Evolutionary conservation across 345 rosid species (phyloP).

Genomic region (Syzygium grande): DNA sequence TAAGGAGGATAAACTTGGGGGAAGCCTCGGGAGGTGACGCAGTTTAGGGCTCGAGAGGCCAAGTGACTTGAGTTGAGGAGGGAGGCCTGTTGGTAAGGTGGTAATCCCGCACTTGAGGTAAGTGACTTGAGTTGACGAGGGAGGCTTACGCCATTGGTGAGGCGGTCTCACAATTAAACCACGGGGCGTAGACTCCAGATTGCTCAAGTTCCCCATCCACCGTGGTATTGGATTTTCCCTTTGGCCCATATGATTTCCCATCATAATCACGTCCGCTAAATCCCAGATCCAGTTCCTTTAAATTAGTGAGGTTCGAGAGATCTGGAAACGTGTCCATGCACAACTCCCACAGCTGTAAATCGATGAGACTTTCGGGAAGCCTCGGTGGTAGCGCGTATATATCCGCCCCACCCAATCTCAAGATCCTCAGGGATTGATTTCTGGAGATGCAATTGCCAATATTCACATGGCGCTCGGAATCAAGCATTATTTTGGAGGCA

Average conservation of each 20-base stretch:
- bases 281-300: background rate
- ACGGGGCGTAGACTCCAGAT: fast-evolving
- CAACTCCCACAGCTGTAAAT: background rate
- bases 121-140: too few relatives aligned
- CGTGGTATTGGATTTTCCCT: background rate
- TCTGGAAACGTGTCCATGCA: background rate
- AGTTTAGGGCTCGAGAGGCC: too few relatives aligned
- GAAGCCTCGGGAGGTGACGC: background rate
- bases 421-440: background rate
- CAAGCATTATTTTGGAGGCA: too few relatives aligned
- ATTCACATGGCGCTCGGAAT: too few relatives aligned
- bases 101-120: too few relatives aligned
- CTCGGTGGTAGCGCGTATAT: background rate
- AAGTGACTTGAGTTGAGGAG: background rate
- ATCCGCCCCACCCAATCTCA: fast-evolving
- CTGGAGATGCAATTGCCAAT: too few relatives aligned
- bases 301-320: background rate
- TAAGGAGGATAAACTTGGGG: background rate
- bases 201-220: background rate
- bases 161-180: fast-evolving
- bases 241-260: background rate
- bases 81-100: background rate
- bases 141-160: too few relatives aligned
- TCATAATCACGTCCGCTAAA: fast-evolving
- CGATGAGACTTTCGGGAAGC: background rate